Evolutionary conservation across 2,329 filamentous ascomycete species (phyloP), one percentile per base, ranked within the genome.

Genomic region (Apiospora rasikravindrae): DNA sequence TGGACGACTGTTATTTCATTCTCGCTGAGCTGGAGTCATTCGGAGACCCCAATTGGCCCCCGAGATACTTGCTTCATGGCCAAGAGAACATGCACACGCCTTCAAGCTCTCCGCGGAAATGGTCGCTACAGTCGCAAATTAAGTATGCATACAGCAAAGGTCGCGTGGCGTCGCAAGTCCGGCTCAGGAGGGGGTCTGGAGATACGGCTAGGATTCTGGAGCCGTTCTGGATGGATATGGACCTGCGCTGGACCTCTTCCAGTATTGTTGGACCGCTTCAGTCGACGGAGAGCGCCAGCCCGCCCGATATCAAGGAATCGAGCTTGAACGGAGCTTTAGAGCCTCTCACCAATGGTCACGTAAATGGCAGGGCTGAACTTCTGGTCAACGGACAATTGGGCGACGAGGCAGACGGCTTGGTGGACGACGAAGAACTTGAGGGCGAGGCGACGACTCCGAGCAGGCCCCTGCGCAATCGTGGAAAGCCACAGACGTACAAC

Each of bases 401-500:
- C 69, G 75, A 77, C 69, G 75, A 78, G 19, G 75, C 72, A 24
- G 76, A 78, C 49, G 71, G 70, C 33, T 72, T 75, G 29, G 72
- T 76, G 47, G 81, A 81, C 16, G 79, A 79, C 22, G 77, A 77
- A 5, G 77, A 80, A 3, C 82, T 84, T 47, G 85, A 86, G 40
- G 86, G 87, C 47, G 84, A 85, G 37, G 86, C 87, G 24, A 81
- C 83, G 19, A 89, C 88, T 2, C 87, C 88, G 0, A 88, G 83
- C 70, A 84, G 88, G 72, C 86, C 86, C 1, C 79, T 89, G 24
- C 84, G 88, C 61, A 80, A 82, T 22, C 84, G 88, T 70, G 84
- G 80, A 24, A 82, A 82, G 57, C 85, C 84, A 71, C 86, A 87
- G 73, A 84, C 85, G 29, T 91, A 91, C 77, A 91, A 91, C 74